These are phyloP conservation scores for Neurospora sp. DNA, from an alignment of 495 filamentous ascomycete species.

Conservation along the genomic window DNA sequence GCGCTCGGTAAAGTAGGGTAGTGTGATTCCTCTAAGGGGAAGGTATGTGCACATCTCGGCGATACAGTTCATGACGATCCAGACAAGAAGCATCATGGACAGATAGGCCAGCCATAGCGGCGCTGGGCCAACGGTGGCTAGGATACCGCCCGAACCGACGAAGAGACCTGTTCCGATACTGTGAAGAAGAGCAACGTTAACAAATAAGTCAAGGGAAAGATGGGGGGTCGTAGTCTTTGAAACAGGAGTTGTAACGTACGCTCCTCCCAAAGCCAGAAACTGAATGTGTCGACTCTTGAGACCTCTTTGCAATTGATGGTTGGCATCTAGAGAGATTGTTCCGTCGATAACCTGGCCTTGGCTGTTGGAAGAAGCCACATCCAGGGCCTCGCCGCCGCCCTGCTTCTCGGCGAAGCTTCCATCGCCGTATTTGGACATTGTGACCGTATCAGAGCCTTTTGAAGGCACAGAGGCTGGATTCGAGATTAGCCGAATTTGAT, in stretches of 20 bases:
- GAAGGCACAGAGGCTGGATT: not conserved
- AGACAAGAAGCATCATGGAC: constrained; percentile 32
- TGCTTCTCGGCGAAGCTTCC: not conserved
- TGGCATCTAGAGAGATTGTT: constrained; percentile 13
- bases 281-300: constrained; percentile 60
- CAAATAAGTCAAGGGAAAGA: too few species aligned
- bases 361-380: not conserved
- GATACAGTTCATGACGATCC: constrained; percentile 37
- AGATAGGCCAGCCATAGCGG: constrained; percentile 47
- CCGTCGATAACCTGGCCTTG: constrained; percentile 10
- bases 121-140: constrained; percentile 36
- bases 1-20: constrained; percentile 59
- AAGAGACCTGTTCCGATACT: constrained; percentile 57
- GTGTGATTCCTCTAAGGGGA: constrained; percentile 44
- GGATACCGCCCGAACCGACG: constrained; percentile 39
- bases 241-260: constrained; percentile 16
- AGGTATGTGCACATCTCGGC: constrained; percentile 52
- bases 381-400: not conserved
- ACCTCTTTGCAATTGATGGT: constrained; percentile 41
- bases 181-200: not conserved
- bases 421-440: not conserved
- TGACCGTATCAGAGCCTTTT: not conserved
- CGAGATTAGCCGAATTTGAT: not conserved
- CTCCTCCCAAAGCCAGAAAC: constrained; percentile 62
- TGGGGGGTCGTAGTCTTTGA: not conserved